Base-by-base conservation (phyloP, 345 rosid genomes). In the Noccaea caerulescens region DNA sequence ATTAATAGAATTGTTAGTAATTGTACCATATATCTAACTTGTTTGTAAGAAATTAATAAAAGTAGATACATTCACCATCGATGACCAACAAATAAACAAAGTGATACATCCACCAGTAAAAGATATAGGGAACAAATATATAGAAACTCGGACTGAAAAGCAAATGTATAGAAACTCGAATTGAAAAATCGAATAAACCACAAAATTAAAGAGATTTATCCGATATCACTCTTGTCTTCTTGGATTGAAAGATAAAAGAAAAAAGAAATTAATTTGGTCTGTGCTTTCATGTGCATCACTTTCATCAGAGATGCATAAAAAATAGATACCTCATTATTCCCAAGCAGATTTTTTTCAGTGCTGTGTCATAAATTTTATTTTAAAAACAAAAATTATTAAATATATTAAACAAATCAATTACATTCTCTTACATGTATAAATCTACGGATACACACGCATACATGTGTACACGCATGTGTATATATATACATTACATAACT, bases 311-410 rank as follows among this genome's bases (percentile, higher is more conserved):
- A 69, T 76, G 71, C 62, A 63, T 69, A 70, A 57, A 70, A 69
- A 83, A 71, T 61, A 73, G 65, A 63, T 56, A 64, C 71, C 73
- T 75, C 73, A 72, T 79, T 79, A 82, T 80, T 79, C 72, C 76
- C 73, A 54, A 63, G 23, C 76, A 67, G 70, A 68, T 70, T 73
- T 82, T 59, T 76, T 76, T 33, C 59, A 56, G 55, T 53, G 52
- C 61, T 57, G 27, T 63, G 60, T 69, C 53, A 62, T 62, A 54
- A 68, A 38, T 16, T 42, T 58, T 20, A 20, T 20, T 20, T 20
- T 20, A 20, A 20, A 20, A 20, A 1, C 23, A 20, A 20, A 50
- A 16, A 36, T 5, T 11, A 41, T 2, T 42, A 33, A 49, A 41
- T 20, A 11, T 41, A 61, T 20, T 12, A 37, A 75, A 61, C 0